Percentiles rank a stretch among this genome's conserved stretches.
Conservation (phyloP, 306 rosid genomes). For the Trifolium repens region DNA sequence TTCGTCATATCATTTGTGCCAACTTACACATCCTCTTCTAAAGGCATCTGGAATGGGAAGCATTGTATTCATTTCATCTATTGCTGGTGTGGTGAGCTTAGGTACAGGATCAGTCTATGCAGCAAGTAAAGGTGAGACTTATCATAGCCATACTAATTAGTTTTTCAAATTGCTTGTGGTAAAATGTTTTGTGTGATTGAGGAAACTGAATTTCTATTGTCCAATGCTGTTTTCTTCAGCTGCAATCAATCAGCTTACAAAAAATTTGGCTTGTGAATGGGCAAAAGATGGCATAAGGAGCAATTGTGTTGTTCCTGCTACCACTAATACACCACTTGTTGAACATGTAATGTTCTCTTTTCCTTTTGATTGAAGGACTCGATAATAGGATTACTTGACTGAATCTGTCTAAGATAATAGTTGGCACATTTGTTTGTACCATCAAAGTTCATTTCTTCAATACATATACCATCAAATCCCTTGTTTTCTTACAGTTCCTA, state of each 20-base stretch:
- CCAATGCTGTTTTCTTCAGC: conserved; percentile 61
- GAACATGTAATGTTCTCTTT: conserved; percentile 56
- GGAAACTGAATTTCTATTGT: conserved; percentile 14
- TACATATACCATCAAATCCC: too few species aligned
- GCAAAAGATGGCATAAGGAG: conserved; percentile 84
- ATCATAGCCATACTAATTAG: conserved; percentile 16
- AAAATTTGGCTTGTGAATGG: conserved; percentile 87
- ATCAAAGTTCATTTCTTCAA: background rate
- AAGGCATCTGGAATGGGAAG: conserved; percentile 80
- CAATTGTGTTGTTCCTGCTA: conserved; percentile 86
- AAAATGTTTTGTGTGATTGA: conserved; percentile 13
- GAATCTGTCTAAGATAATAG: background rate
- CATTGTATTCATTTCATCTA: conserved; percentile 82
- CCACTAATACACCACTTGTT: conserved; percentile 69
- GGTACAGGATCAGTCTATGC: conserved; percentile 77
- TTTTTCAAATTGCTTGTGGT: conserved; percentile 14
- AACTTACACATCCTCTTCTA: conserved; percentile 78
- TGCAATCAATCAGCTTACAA: conserved; percentile 85
- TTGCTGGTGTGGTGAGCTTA: conserved; percentile 56
- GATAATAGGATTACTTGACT: too few species aligned
- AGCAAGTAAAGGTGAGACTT: conserved; percentile 69
- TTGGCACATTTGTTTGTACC: background rate
- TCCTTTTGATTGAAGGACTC: conserved; percentile 24
- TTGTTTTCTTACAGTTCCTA: too few species aligned
- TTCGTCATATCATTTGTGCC: conserved; percentile 69